These are phyloP conservation scores for Russula emetica DNA, from an alignment of 768 basidiomycete species.

Conservation along the genomic window DNA sequence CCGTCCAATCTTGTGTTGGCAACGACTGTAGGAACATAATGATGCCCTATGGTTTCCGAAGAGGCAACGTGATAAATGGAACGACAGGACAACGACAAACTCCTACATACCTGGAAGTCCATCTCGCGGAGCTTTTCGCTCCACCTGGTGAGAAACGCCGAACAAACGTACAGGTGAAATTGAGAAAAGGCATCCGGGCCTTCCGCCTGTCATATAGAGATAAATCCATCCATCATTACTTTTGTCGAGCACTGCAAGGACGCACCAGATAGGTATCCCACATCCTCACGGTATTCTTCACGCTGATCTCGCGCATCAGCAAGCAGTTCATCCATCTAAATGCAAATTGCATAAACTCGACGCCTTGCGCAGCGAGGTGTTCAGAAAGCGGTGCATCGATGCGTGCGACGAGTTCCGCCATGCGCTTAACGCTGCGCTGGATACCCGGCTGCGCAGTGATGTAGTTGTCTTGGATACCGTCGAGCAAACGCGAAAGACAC, in stretches of 20 bases:
- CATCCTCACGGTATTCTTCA: constrained; percentile 96
- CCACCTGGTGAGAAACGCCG: constrained; percentile 94
- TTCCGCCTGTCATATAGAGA: constrained; percentile 61
- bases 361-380: constrained; percentile 85
- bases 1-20: constrained; percentile 90
- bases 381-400: constrained; percentile 85
- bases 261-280: constrained; percentile 98
- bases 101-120: constrained; percentile 86
- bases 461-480: constrained; percentile 98
- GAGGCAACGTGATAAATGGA: neutral
- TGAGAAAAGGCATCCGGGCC: constrained; percentile 98
- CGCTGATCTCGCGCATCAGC: constrained; percentile 96
- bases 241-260: neutral
- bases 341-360: constrained; percentile 99
- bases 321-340: constrained; percentile 99
- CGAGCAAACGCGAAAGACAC: constrained; percentile 92
- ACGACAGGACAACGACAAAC: neutral
- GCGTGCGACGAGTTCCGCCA: constrained; percentile 88
- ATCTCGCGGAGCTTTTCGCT: constrained; percentile 89
- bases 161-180: constrained; percentile 98
- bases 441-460: constrained; percentile 97
- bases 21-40: constrained; percentile 97
- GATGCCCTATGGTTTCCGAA: constrained; percentile 60
- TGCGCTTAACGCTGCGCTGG: constrained; percentile 85
- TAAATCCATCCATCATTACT: neutral